Evolutionary conservation across 148 eudicot species (phyloP).

Genomic region (Rhododendron vialii): DNA sequence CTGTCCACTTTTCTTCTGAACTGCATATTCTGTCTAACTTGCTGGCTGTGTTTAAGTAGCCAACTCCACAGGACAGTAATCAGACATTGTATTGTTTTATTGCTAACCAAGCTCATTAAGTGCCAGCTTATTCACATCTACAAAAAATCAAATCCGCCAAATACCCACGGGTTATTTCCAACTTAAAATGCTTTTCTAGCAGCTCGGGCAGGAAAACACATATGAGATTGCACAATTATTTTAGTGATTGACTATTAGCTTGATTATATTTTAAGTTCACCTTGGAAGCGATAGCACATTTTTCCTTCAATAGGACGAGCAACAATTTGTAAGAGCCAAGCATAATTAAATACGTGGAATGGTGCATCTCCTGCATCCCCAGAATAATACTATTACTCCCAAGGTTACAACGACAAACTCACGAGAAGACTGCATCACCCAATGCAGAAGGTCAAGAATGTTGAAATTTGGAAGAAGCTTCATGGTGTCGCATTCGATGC

Average conservation of each 20-base stretch:
- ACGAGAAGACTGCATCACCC: background rate
- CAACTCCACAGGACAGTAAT: background rate
- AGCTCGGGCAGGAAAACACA: background rate
- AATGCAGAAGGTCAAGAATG: background rate
- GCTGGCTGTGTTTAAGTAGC: background rate
- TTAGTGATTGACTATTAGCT: background rate
- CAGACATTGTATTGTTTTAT: background rate
- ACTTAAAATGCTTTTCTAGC: background rate
- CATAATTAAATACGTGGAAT: background rate
- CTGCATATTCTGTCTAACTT: background rate
- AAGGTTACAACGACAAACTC: background rate
- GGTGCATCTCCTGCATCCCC: background rate
- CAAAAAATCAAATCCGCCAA: background rate
- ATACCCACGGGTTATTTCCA: background rate
- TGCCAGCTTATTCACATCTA: background rate
- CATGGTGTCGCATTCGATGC: constrained; percentile 30
- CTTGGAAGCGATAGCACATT: background rate
- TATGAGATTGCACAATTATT: background rate
- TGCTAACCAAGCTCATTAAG: background rate
- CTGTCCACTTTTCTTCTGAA: no score
- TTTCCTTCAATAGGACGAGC: background rate
- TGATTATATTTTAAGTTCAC: background rate
- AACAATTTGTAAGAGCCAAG: background rate
- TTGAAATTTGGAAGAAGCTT: constrained; percentile 12
- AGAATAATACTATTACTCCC: background rate